Conservation (phyloP, 2,329 filamentous ascomycete genomes). For the Aschersonia sp. region DNA sequence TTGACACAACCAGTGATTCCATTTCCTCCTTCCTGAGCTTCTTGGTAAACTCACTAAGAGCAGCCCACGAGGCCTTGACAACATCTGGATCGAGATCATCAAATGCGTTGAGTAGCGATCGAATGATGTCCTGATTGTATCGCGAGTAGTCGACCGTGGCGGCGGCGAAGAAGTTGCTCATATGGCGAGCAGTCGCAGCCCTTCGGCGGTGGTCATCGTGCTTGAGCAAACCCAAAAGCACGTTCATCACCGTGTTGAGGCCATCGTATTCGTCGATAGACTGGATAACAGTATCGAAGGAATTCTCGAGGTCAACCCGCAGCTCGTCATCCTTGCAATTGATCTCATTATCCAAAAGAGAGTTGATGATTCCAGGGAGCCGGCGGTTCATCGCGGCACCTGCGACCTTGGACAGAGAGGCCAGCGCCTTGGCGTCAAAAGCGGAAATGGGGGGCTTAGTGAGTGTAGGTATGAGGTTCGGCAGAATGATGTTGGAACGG, state of each 20-base stretch:
- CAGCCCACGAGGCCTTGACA: slow-evolving; percentile 79
- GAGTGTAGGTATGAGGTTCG: slow-evolving; percentile 87
- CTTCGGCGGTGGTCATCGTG: slow-evolving; percentile 83
- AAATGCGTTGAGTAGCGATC: slow-evolving; percentile 79
- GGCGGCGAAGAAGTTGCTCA: slow-evolving; percentile 73
- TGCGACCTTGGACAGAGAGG: slow-evolving; percentile 84
- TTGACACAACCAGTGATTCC: slow-evolving; percentile 80
- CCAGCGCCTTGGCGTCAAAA: slow-evolving; percentile 90
- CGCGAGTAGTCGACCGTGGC: slow-evolving; percentile 80
- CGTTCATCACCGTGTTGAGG: slow-evolving; percentile 89
- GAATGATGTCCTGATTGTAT: slow-evolving; percentile 92
- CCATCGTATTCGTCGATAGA: slow-evolving; percentile 95
- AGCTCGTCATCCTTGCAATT: slow-evolving; percentile 60
- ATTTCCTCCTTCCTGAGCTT: slow-evolving; percentile 92
- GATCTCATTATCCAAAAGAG: slow-evolving; percentile 86
- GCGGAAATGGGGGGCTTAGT: slow-evolving; percentile 79
- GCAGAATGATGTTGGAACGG: slow-evolving; percentile 88
- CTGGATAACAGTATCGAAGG: slow-evolving; percentile 79
- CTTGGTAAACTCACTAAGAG: slow-evolving; percentile 76
- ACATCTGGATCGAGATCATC: slow-evolving; percentile 74
- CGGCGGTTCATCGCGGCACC: slow-evolving; percentile 81
- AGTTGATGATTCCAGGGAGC: slow-evolving; percentile 79
- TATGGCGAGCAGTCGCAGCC: slow-evolving; percentile 60
- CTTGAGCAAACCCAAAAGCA: slow-evolving; percentile 75
- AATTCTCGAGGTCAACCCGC: slow-evolving; percentile 55